Percentiles rank a stretch among this genome's conserved stretches.
Evolutionary conservation across 2,329 filamentous ascomycete species (phyloP).

Genomic region (Akanthomyces uredinophilus): DNA sequence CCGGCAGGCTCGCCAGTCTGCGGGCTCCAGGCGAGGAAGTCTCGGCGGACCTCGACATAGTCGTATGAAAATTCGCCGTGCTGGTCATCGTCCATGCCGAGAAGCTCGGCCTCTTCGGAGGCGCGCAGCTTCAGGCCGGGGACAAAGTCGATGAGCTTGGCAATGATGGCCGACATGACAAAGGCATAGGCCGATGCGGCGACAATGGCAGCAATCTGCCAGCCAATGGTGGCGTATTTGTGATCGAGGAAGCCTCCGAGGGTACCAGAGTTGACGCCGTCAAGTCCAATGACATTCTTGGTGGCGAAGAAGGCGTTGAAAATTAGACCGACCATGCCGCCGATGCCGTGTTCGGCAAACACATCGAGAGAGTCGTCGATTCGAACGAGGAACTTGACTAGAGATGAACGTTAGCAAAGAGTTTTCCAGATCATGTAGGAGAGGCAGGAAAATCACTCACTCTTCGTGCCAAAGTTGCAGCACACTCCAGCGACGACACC

Average conservation of each 20-base stretch:
- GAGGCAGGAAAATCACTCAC: constrained; percentile 22
- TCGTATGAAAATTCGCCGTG: constrained; percentile 88
- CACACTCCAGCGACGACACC: constrained; percentile 60
- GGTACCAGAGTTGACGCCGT: constrained; percentile 66
- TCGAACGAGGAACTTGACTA: constrained; percentile 55
- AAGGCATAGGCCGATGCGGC: constrained; percentile 65
- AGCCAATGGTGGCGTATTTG: constrained; percentile 69
- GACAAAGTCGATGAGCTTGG: constrained; percentile 68
- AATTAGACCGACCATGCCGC: constrained; percentile 63
- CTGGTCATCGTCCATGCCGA: constrained; percentile 87
- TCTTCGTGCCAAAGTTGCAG: constrained; percentile 65
- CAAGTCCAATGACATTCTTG: constrained; percentile 66
- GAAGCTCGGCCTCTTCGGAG: constrained; percentile 74
- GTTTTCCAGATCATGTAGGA: background rate
- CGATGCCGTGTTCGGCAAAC: constrained; percentile 66
- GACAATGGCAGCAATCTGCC: constrained; percentile 72
- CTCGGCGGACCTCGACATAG: constrained; percentile 81
- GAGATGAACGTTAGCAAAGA: background rate
- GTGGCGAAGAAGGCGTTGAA: constrained; percentile 71
- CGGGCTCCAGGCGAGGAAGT: constrained; percentile 84
- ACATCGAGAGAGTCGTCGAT: constrained; percentile 70
- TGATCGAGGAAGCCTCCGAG: constrained; percentile 70
- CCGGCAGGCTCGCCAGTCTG: constrained; percentile 60
- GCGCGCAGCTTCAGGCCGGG: constrained; percentile 76
- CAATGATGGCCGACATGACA: constrained; percentile 66